A percentile compares a stretch with the other conserved stretches of the same genome.
These are phyloP conservation scores for Delitschia confertaspora DNA, from an alignment of 495 filamentous ascomycete genomes.

Conservation along the genomic window DNA sequence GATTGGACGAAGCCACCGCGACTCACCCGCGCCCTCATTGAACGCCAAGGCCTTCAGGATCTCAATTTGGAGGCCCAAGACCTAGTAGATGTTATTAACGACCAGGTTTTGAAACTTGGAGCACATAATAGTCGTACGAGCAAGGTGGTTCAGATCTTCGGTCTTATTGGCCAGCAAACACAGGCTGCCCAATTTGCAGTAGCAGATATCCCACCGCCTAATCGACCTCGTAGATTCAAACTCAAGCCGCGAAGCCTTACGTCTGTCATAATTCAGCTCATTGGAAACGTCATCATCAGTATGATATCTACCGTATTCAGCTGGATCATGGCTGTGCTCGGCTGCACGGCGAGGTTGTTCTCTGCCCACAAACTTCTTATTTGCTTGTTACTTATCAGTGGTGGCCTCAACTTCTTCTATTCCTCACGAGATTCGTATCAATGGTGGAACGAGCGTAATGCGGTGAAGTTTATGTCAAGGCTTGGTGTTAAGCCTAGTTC, in stretches of 20 bases:
- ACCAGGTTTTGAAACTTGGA: slow-evolving; percentile 77
- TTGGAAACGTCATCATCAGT: slow-evolving; percentile 59
- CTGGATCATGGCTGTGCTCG: slow-evolving; percentile 55
- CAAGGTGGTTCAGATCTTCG: slow-evolving; percentile 85
- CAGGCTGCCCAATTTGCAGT: slow-evolving; percentile 55
- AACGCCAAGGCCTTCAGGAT: slow-evolving; percentile 71
- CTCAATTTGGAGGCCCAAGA: slow-evolving; percentile 76
- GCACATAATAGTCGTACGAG: slow-evolving; percentile 76
- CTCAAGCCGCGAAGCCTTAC: slow-evolving; percentile 60
- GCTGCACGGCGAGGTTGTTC: slow-evolving; percentile 57
- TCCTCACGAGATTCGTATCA: slow-evolving; percentile 55
- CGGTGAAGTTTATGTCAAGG: slow-evolving; percentile 65
- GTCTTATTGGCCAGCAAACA: slow-evolving; percentile 67
- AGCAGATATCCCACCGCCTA: slow-evolving; percentile 37
- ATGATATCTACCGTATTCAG: slow-evolving; percentile 63
- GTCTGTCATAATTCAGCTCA: slow-evolving; percentile 60
- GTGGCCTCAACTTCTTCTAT: slow-evolving; percentile 60
- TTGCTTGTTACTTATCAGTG: slow-evolving; percentile 54
- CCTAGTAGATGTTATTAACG: slow-evolving; percentile 72
- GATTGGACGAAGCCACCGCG: slow-evolving; percentile 66
- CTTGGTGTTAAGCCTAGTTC: slow-evolving; percentile 70
- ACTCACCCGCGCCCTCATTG: slow-evolving; percentile 62
- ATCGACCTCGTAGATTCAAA: slow-evolving; percentile 42
- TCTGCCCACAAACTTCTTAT: slow-evolving; percentile 71
- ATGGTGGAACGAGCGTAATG: slow-evolving; percentile 82